Base-by-base conservation (phyloP, 768 basidiomycete species). In the Tephrocybe sp. region DNA sequence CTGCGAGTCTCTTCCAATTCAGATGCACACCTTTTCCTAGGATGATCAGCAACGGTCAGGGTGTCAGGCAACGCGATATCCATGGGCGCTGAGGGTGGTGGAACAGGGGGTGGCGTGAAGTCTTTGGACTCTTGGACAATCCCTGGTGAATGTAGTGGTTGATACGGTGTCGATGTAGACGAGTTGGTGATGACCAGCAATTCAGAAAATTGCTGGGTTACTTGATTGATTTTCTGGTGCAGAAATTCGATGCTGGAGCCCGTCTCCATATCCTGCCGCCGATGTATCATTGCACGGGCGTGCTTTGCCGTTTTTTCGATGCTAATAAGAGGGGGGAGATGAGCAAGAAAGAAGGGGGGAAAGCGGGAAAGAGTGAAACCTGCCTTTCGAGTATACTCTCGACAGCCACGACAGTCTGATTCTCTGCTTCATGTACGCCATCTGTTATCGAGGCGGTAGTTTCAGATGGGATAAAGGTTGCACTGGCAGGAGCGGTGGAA, bases 261-360 rank as follows among this genome's bases (percentile, higher is more conserved):
- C 5, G 78, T 77, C 56, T 77, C 75, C 7, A 69, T 52, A 42
- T 71, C 72, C 54, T 78, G 74, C n/a, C 58, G 61, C 66, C 75
- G 62, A 55, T 68, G 61, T 51, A 57, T 53, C 78, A 83, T 27
- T 76, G 75, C 31, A 72, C 71, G 34, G 74, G 78, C 36, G 80
- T 83, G 78, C 45, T 75, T 71, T 31, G 83, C 82, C 13, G 81
- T 82, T 47, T 78, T 73, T 34, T 77, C 80, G 56, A 86, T 83
- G 63, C 84, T 85, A 58, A 47, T 53, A 50, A 45, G 59, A 52
- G 53, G 18, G 8, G 7, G n/a, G 37, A 19, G 16, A 49, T 55
- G 51, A 60, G 50, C 52, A 47, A 29, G 54, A 36, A 38, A n/a
- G n/a, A n/a, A n/a, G n/a, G n/a, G n/a, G 30, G 25, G 31, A 31